Base-by-base conservation (phyloP, 169 alveolate genomes). In the Plasmodium yoelii region DNA sequence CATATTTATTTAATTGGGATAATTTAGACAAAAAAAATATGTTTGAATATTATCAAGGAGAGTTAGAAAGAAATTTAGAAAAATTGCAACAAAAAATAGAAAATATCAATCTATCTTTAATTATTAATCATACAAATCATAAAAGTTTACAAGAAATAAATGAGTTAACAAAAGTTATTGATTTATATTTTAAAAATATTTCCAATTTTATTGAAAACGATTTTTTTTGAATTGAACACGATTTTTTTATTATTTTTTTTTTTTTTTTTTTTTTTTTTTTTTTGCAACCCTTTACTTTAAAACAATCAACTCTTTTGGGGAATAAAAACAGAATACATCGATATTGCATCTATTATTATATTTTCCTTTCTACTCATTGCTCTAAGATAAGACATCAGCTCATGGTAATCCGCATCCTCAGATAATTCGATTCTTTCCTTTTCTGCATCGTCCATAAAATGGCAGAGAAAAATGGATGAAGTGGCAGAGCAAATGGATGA, bases 1-100 rank as follows among this genome's bases (percentile, higher is more conserved):
- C 88, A 15, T 77, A 77, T 59, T 77, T 77, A 51, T 53, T 65
- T 39, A 57, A 65, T 19, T 77, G 88, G 88, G 57, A 77, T 28
- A 55, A 65, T 28, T 68, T 63, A 3, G 65, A 77, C 49, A 63
- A 77, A 39, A 77, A 64, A 15, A 51, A 77, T 64, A 24, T 77
- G 22, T 77, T 77, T 57, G 88, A 77, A 57, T 77, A 77, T 57
- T 75, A 77, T 57, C 88, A 77, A 64, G 88, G 88, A 64, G 77
- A 77, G 57, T 56, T 77, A 51, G 88, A 77, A 63, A 63, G 51
- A 77, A 77, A 77, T 56, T 34, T 77, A 49, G 88, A 77, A 46
- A 77, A 42, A 15, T 64, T 77, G 44, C 88, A 77, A 51, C 44
- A 55, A 26, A 77, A 77, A 77, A 77, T 69, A 22, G 88, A 77